A percentile compares a stretch with the other conserved stretches of the same genome.
Evolutionary conservation across 768 basidiomycete species (phyloP).

Genomic region (Chalciporus chontae): DNA sequence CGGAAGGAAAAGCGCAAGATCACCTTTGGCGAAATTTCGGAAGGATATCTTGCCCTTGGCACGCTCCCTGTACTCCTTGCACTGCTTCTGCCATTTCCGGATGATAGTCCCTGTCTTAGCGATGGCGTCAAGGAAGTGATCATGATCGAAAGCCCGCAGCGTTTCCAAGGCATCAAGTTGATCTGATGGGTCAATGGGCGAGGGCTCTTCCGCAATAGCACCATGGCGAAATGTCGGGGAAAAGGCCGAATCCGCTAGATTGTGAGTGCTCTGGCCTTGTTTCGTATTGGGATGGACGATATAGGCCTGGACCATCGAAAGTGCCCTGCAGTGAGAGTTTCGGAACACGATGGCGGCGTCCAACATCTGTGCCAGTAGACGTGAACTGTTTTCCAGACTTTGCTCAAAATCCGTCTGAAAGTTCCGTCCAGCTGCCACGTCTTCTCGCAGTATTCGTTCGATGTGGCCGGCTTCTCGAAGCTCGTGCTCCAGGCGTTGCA

Average conservation of each 20-base stretch:
- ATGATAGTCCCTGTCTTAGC: slow-evolving; percentile 80
- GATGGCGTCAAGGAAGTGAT: slow-evolving; percentile 80
- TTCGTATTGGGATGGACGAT: slow-evolving; percentile 48
- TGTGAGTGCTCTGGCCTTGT: slow-evolving; percentile 34
- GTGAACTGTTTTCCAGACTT: slow-evolving; percentile 57
- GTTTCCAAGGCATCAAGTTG: slow-evolving; percentile 65
- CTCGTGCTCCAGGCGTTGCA: slow-evolving; percentile 68
- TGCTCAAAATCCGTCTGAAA: slow-evolving; percentile 69
- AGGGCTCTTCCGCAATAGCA: slow-evolving; percentile 55
- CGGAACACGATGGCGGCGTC: slow-evolving; percentile 78
- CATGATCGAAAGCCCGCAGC: slow-evolving; percentile 76
- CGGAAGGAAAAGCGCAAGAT: slow-evolving; percentile 92
- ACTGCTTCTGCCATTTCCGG: slow-evolving; percentile 96
- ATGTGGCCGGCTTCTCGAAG: slow-evolving; percentile 62
- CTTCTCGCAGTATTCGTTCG: slow-evolving; percentile 69
- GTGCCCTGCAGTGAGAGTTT: slow-evolving; percentile 69
- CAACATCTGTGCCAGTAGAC: slow-evolving; percentile 77
- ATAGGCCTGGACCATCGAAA: slow-evolving; percentile 59
- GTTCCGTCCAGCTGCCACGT: slow-evolving; percentile 63
- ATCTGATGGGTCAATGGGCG: slow-evolving; percentile 77
- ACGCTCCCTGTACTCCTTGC: slow-evolving; percentile 93
- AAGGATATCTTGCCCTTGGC: slow-evolving; percentile 96
- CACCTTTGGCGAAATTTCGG: slow-evolving; percentile 91
- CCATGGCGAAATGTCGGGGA: slow-evolving; percentile 48
- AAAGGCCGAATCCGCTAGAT: slow-evolving; percentile 48